Conservation (phyloP, 116 monocot genomes). For the Iris pallida region DNA sequence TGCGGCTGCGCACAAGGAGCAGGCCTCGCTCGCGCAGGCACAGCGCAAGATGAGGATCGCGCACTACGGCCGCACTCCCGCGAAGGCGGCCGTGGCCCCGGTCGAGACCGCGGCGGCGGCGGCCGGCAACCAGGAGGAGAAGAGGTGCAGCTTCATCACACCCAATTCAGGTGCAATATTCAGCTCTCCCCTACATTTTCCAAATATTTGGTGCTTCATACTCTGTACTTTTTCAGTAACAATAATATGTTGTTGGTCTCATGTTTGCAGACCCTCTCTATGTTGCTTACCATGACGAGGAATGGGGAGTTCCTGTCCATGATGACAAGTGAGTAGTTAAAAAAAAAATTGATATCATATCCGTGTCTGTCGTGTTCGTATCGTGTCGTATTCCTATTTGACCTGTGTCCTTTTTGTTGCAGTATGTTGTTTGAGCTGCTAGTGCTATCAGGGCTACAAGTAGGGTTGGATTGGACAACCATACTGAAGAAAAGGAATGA, state of each 20-base stretch:
- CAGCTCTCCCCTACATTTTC: neutral
- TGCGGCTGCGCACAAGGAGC: constrained; percentile 68
- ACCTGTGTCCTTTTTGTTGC: constrained; percentile 6
- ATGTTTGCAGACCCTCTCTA: constrained; percentile 61
- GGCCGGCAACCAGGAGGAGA: neutral
- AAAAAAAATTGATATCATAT: too few relatives aligned
- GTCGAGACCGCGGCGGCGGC: neutral
- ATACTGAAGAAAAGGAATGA: constrained; percentile 72
- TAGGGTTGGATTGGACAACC: constrained; percentile 80
- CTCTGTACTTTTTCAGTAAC: too few relatives aligned
- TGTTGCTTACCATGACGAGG: constrained; percentile 87
- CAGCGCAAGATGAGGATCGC: constrained; percentile 72
- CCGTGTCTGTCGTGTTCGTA: too few relatives aligned
- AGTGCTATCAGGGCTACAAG: constrained; percentile 64
- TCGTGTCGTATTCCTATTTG: too few relatives aligned
- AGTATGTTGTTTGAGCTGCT: constrained; percentile 87
- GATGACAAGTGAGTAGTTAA: constrained; percentile 76
- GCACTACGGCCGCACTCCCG: constrained; percentile 51
- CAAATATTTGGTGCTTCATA: too few relatives aligned
- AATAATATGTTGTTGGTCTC: too few relatives aligned
- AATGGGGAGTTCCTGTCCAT: constrained; percentile 90
- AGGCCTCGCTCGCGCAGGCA: constrained; percentile 43
- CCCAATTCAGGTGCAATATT: neutral
- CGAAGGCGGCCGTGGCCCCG: constrained; percentile 8
- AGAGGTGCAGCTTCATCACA: neutral